phyloP scores from a whole-genome alignment of 345 rosid species.

The Heritiera fomes region DNA sequence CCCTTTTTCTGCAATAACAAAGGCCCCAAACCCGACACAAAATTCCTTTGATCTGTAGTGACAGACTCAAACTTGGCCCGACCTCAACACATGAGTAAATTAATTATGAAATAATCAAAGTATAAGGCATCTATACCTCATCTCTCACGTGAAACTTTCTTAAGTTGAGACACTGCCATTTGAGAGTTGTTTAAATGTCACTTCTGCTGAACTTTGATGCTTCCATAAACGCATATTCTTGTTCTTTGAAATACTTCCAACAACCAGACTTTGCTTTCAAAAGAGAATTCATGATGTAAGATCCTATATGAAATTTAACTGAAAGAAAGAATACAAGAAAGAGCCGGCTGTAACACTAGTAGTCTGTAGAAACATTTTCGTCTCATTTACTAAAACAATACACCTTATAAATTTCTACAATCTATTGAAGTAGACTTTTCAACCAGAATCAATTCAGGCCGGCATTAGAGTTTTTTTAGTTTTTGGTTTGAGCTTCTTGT shows the following conservation, averaged over 20 bases:
- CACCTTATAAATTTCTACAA: not conserved
- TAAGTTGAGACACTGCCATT: not conserved
- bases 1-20: too few relatives aligned
- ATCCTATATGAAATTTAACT: not conserved
- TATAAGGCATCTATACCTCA: not conserved
- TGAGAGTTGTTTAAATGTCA: not conserved
- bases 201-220: conserved; percentile 6
- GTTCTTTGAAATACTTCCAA: conserved; percentile 14
- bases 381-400: not conserved
- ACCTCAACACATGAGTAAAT: too few relatives aligned
- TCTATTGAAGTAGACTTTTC: not conserved
- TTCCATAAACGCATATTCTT: not conserved
- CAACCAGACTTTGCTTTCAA: too few relatives aligned
- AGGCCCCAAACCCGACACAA: too few relatives aligned
- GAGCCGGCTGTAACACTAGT: not conserved
- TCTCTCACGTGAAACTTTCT: not conserved
- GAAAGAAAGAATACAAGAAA: conserved; percentile 9
- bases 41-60: too few relatives aligned
- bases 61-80: too few relatives aligned
- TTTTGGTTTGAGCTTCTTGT: not conserved
- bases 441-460: conserved; percentile 1
- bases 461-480: not conserved
- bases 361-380: not conserved
- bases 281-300: not conserved
- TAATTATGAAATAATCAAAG: too few relatives aligned